These are phyloP conservation scores for Thielaviopsis punctulata DNA, from an alignment of 2,329 filamentous ascomycete species.

Conservation along the genomic window DNA sequence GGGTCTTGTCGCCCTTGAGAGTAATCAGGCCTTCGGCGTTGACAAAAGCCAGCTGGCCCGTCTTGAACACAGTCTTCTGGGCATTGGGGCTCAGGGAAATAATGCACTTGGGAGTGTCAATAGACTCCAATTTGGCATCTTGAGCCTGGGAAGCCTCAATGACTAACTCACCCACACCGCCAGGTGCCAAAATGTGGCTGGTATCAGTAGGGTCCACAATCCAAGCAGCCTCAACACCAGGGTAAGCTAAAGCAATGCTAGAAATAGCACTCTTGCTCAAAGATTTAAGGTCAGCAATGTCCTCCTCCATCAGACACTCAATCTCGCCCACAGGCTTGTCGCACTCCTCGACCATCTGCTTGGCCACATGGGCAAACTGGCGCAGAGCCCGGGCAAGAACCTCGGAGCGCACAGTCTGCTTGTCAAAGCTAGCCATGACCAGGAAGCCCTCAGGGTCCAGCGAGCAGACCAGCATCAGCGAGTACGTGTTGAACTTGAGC, in stretches of 20 bases:
- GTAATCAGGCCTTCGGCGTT: constrained; percentile 18
- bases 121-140: constrained; percentile 15
- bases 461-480: constrained; percentile 48
- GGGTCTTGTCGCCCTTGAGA: constrained; percentile 15
- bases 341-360: constrained; percentile 27
- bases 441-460: constrained; percentile 37
- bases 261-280: constrained; percentile 16
- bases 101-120: constrained; percentile 19
- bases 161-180: constrained; percentile 28
- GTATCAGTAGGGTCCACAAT: constrained; percentile 23
- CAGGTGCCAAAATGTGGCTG: constrained; percentile 22
- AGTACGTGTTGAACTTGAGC: constrained; percentile 40
- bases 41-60: constrained; percentile 24
- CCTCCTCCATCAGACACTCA: constrained; percentile 19
- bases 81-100: constrained; percentile 8
- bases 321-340: constrained; percentile 20
- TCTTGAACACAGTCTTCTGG: constrained; percentile 21
- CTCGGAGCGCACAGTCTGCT: constrained; percentile 33
- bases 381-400: constrained; percentile 36
- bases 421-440: constrained; percentile 48
- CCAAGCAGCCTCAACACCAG: constrained; percentile 20
- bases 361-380: constrained; percentile 33
- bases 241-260: constrained; percentile 16
- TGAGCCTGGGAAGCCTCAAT: constrained; percentile 19
- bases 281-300: constrained; percentile 19